A percentile compares a stretch with the other conserved stretches of the same genome.
These are phyloP conservation scores for Podila minutissima DNA, from an alignment of 192 early-diverging fungal genomes.

Conservation along the genomic window DNA sequence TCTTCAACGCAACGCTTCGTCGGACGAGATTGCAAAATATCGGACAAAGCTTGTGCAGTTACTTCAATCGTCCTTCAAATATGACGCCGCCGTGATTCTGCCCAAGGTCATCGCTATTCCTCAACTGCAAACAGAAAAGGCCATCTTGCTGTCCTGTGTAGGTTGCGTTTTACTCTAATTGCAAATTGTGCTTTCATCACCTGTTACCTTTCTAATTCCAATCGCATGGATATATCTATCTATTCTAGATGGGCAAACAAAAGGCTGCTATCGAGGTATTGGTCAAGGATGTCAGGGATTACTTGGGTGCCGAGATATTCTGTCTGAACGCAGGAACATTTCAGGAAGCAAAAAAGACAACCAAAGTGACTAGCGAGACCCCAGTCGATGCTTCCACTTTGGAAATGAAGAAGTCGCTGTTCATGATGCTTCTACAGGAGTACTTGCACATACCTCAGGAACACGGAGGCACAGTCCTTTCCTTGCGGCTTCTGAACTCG, in stretches of 20 bases:
- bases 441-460: conserved; percentile 57
- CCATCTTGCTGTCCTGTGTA: conserved; percentile 62
- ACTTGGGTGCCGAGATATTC: conserved; percentile 62
- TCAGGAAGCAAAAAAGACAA: conserved; percentile 20
- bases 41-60: conserved; percentile 51
- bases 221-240: neutral
- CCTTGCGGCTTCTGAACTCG: conserved; percentile 53
- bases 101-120: conserved; percentile 32
- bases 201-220: no score
- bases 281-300: conserved; percentile 59
- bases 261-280: conserved; percentile 57
- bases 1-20: conserved; percentile 13
- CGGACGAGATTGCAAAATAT: conserved; percentile 31
- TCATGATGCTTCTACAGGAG: conserved; percentile 59
- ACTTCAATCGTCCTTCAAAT: conserved; percentile 52
- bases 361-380: neutral
- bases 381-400: neutral
- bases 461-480: conserved; percentile 31
- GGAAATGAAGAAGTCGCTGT: conserved; percentile 41
- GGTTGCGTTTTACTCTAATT: conserved; percentile 1
- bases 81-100: conserved; percentile 47
- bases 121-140: conserved; percentile 54
- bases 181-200: no score
- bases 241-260: conserved; percentile 51
- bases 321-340: conserved; percentile 61